These are phyloP conservation scores for Pestalotiopsis sp. DNA, from an alignment of 2,329 filamentous ascomycete genomes.

Conservation along the genomic window DNA sequence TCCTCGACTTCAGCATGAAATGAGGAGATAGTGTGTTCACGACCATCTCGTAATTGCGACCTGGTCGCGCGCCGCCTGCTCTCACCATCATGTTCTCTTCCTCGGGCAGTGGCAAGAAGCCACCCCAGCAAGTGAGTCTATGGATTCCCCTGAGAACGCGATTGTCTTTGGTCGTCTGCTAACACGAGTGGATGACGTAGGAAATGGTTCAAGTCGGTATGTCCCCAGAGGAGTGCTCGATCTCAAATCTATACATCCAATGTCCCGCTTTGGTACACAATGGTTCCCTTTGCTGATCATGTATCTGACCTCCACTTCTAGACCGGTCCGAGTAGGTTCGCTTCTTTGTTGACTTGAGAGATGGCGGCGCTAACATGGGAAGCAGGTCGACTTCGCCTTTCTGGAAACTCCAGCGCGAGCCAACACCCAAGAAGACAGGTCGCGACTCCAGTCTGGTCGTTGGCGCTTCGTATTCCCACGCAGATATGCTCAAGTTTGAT, in stretches of 20 bases:
- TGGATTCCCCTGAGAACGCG: slow-evolving; percentile 7
- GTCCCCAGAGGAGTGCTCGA: slow-evolving; percentile 26
- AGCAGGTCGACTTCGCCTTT: slow-evolving; percentile 84
- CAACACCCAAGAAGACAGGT: slow-evolving; percentile 51
- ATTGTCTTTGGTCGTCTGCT: slow-evolving; percentile 6
- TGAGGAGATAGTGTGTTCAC: slow-evolving; percentile 9
- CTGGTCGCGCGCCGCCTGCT: slow-evolving; percentile 22
- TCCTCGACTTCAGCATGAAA: not conserved
- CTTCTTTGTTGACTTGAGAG: slow-evolving; percentile 4
- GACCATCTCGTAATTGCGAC: slow-evolving; percentile 26
- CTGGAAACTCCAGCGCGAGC: slow-evolving; percentile 67
- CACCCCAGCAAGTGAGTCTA: slow-evolving; percentile 62
- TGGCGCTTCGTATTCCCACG: slow-evolving; percentile 93
- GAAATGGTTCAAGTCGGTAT: slow-evolving; percentile 99
- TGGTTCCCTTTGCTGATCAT: not conserved
- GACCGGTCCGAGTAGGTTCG: slow-evolving; percentile 64
- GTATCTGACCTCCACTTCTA: slow-evolving; percentile 26
- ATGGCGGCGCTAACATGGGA: slow-evolving; percentile 16
- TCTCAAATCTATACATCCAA: not conserved
- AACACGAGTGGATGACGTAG: slow-evolving; percentile 54
- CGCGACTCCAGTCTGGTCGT: slow-evolving; percentile 75
- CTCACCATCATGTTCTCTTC: slow-evolving; percentile 61
- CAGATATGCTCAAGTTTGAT: slow-evolving; percentile 88
- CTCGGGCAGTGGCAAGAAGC: slow-evolving; percentile 68
- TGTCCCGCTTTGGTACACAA: not conserved